These are phyloP conservation scores for Aspergillus spinulosporus DNA, from an alignment of 2,329 filamentous ascomycete genomes.

Conservation along the genomic window DNA sequence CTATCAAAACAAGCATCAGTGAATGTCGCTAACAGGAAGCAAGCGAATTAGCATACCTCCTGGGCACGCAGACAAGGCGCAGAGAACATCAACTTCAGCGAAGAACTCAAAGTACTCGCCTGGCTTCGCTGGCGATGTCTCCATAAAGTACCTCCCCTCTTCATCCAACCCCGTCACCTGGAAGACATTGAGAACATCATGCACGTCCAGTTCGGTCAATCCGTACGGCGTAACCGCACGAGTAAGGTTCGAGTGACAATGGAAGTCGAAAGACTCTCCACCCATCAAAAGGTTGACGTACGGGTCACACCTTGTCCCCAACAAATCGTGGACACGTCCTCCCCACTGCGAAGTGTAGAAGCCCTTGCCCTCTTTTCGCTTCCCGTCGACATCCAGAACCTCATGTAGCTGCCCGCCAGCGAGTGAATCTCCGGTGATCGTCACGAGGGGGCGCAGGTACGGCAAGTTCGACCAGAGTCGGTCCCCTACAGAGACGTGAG, in stretches of 20 bases:
- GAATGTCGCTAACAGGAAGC: neutral
- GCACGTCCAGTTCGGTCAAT: constrained; percentile 70
- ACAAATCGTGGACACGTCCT: constrained; percentile 71
- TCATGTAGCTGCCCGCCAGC: constrained; percentile 40
- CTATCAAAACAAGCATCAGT: constrained; percentile 26
- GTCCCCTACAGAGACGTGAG: constrained; percentile 70
- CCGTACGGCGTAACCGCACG: constrained; percentile 70
- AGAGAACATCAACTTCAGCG: constrained; percentile 73
- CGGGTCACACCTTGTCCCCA: constrained; percentile 81
- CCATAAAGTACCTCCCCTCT: constrained; percentile 74
- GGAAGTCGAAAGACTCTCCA: constrained; percentile 72
- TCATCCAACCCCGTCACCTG: constrained; percentile 78
- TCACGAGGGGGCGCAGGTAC: constrained; percentile 72
- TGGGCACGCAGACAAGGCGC: constrained; percentile 68
- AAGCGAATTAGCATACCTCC: constrained; percentile 51
- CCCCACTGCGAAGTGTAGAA: constrained; percentile 55
- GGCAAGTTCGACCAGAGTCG: constrained; percentile 76
- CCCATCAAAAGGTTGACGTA: constrained; percentile 76
- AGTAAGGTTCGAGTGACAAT: constrained; percentile 80
- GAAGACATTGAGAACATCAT: constrained; percentile 84
- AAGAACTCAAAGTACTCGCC: constrained; percentile 70
- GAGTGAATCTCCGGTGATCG: constrained; percentile 69
- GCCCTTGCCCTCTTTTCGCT: constrained; percentile 28
- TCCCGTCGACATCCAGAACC: constrained; percentile 38
- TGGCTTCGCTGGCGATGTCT: constrained; percentile 48